Evolutionary conservation across 495 filamentous ascomycete genomes (phyloP).

Genomic region (Saxispiralis lemnorum): DNA sequence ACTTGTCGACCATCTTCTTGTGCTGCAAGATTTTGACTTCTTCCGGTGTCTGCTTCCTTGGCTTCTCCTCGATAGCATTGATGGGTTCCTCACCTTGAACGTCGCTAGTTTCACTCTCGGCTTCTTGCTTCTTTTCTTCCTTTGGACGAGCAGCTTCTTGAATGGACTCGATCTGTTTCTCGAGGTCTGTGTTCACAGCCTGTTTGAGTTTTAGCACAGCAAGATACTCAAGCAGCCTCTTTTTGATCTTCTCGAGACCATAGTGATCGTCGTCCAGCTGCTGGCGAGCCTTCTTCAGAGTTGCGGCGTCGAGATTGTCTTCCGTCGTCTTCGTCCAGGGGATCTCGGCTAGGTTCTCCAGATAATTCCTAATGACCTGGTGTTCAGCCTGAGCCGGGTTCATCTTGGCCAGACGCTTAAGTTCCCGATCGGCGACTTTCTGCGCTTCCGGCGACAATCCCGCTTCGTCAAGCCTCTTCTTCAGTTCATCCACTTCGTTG

Average conservation of each 20-base stretch:
- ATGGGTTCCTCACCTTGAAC: constrained; percentile 17
- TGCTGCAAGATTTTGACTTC: constrained; percentile 50
- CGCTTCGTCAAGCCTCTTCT: constrained; percentile 69
- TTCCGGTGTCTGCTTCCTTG: constrained; percentile 12
- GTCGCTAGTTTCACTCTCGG: constrained; percentile 1
- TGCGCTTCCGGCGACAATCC: constrained; percentile 56
- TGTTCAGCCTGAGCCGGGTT: constrained; percentile 89
- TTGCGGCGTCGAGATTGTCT: constrained; percentile 70
- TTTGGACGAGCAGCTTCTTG: constrained; percentile 7
- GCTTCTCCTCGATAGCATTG: constrained; percentile 29
- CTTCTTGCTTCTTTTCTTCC: constrained; percentile 9
- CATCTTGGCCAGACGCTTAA: constrained; percentile 84
- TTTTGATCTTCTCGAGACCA: constrained; percentile 93
- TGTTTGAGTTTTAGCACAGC: constrained; percentile 92
- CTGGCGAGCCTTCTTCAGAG: constrained; percentile 59
- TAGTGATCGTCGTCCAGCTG: constrained; percentile 95
- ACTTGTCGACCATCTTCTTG: constrained; percentile 72
- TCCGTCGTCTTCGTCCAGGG: constrained; percentile 80
- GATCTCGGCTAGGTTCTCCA: constrained; percentile 87
- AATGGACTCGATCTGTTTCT: constrained; percentile 44
- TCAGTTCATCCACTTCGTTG: constrained; percentile 80
- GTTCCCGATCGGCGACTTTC: constrained; percentile 75
- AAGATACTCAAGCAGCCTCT: constrained; percentile 83
- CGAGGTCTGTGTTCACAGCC: constrained; percentile 59
- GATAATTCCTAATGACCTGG: constrained; percentile 79